These are phyloP conservation scores for Penicillium bialowiezense DNA, from an alignment of 495 filamentous ascomycete species.

Conservation along the genomic window DNA sequence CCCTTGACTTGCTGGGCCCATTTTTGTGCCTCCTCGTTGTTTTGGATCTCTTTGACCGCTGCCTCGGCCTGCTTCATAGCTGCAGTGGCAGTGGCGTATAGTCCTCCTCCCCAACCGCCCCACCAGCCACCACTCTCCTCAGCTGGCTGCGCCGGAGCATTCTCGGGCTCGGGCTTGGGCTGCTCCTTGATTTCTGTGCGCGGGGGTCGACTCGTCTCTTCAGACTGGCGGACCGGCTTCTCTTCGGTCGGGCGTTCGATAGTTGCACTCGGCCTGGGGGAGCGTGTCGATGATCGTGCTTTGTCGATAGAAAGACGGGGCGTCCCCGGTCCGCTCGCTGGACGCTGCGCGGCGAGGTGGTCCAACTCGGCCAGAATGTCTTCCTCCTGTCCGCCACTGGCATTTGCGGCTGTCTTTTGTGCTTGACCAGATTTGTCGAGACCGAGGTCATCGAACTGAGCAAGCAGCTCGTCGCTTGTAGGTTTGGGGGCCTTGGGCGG, in stretches of 20 bases:
- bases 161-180: slow-evolving; percentile 31
- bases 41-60: slow-evolving; percentile 89
- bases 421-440: slow-evolving; percentile 41
- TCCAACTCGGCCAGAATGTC: slow-evolving; percentile 87
- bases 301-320: slow-evolving; percentile 67
- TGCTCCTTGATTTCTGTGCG: slow-evolving; percentile 53
- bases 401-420: slow-evolving; percentile 42
- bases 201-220: slow-evolving; percentile 68
- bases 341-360: slow-evolving; percentile 66
- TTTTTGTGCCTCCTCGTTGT: slow-evolving; percentile 92
- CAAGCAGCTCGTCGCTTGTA: slow-evolving; percentile 76
- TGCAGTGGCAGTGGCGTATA: slow-evolving; percentile 65
- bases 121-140: slow-evolving; percentile 74
- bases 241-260: slow-evolving; percentile 61
- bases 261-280: slow-evolving; percentile 58
- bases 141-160: slow-evolving; percentile 26
- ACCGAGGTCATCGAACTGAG: slow-evolving; percentile 74
- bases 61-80: slow-evolving; percentile 94
- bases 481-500: slow-evolving; percentile 51
- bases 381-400: slow-evolving; percentile 49
- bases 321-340: slow-evolving; percentile 73
- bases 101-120: slow-evolving; percentile 54
- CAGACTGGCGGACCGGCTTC: slow-evolving; percentile 64
- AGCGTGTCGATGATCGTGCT: slow-evolving; percentile 44
- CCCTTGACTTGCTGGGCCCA: slow-evolving; percentile 95